A percentile compares a stretch with the other conserved stretches of the same genome.
Evolutionary conservation across 768 basidiomycete genomes (phyloP).

Genomic region (Suillus plorans): DNA sequence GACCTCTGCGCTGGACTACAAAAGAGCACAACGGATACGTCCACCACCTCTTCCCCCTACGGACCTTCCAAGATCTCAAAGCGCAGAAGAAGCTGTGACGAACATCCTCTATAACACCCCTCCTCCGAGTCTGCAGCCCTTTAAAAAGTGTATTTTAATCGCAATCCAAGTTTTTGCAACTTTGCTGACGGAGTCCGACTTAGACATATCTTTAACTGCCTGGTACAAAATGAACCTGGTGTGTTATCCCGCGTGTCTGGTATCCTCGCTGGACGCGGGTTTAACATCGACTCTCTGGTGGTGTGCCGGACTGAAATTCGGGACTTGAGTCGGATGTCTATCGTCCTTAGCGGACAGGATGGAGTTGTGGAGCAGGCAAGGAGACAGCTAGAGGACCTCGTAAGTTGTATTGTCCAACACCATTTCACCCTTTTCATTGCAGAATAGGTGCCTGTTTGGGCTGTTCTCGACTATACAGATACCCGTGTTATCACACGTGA

Average conservation of each 20-base stretch:
- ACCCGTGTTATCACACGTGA: slow-evolving; percentile 91
- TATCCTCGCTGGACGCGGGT: slow-evolving; percentile 93
- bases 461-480: slow-evolving; percentile 95
- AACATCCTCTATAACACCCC: slow-evolving; percentile 98
- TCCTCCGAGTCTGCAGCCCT: slow-evolving; percentile 86
- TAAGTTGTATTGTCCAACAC: slow-evolving; percentile 39
- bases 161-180: neutral
- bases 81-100: slow-evolving; percentile 94
- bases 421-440: neutral
- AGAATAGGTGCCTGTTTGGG: slow-evolving; percentile 96
- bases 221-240: slow-evolving; percentile 99
- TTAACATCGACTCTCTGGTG: slow-evolving; percentile 98
- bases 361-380: slow-evolving; percentile 97
- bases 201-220: slow-evolving; percentile 95
- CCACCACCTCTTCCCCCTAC: slow-evolving; percentile 86
- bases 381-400: slow-evolving; percentile 93
- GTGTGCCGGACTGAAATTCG: slow-evolving; percentile 97
- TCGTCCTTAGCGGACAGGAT: slow-evolving; percentile 95
- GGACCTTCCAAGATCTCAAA: slow-evolving; percentile 80
- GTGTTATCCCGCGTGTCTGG: slow-evolving; percentile 98
- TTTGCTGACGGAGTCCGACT: slow-evolving; percentile 14
- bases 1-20: slow-evolving; percentile 94
- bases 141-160: slow-evolving; percentile 65
- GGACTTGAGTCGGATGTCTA: slow-evolving; percentile 97
- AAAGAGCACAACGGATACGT: slow-evolving; percentile 62